Percentiles rank a stretch among this genome's conserved stretches.
These are phyloP conservation scores for Jaminaea rosea DNA, from an alignment of 1,284 basidiomycete genomes.

Conservation along the genomic window DNA sequence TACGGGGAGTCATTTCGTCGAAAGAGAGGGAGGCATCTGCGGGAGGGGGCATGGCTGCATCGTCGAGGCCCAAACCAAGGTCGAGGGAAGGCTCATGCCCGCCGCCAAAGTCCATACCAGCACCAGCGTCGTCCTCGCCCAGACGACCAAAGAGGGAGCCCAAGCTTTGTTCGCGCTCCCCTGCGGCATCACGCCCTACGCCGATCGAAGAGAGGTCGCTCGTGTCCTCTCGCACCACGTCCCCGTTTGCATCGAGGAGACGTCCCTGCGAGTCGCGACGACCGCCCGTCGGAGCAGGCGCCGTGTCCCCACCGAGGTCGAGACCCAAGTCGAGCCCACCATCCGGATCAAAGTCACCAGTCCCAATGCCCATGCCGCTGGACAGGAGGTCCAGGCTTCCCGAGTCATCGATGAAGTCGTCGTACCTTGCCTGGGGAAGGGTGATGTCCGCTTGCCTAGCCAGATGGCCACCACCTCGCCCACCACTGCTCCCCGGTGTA, in stretches of 20 bases:
- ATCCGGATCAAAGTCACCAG: conserved; percentile 32
- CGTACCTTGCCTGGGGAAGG: conserved; percentile 26
- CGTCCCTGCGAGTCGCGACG: conserved; percentile 20
- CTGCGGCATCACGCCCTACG: conserved; percentile 38
- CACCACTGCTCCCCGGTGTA: conserved; percentile 2
- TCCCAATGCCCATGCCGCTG: conserved; percentile 26
- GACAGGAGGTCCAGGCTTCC: conserved; percentile 16
- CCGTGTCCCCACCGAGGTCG: conserved; percentile 47
- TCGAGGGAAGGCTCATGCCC: not conserved
- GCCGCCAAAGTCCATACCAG: conserved; percentile 57
- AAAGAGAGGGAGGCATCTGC: conserved; percentile 14
- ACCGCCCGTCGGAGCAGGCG: not conserved
- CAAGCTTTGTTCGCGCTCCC: conserved; percentile 17
- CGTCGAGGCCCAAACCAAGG: not conserved
- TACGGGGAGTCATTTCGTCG: conserved; percentile 53
- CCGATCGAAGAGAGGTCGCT: conserved; percentile 40
- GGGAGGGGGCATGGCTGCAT: too few relatives aligned
- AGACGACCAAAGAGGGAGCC: conserved; percentile 21
- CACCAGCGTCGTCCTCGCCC: conserved; percentile 18
- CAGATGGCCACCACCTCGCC: conserved; percentile 23
- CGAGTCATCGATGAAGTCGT: conserved; percentile 10
- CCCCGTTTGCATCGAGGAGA: conserved; percentile 29
- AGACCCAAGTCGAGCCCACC: conserved; percentile 49
- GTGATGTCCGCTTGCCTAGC: conserved; percentile 70
- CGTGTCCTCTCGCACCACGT: conserved; percentile 54